Conservation (phyloP, 345 rosid genomes). For the Adansonia digitata region DNA sequence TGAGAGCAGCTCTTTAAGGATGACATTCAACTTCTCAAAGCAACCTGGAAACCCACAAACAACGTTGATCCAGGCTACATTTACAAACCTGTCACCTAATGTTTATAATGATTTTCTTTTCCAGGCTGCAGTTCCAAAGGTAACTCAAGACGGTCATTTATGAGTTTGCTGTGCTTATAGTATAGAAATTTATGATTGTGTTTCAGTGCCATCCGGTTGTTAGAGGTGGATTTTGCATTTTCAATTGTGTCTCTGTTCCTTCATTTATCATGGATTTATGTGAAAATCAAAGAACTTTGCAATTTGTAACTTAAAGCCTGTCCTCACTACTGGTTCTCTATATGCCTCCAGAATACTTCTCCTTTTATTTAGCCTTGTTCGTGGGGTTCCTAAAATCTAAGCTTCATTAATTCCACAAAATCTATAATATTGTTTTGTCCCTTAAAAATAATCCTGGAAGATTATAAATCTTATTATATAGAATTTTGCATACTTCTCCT, state of each 20-base stretch:
- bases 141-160: slow-evolving; percentile 25
- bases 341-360: not conserved
- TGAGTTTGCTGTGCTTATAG: not conserved
- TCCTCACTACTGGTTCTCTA: not conserved
- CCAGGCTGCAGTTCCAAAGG: slow-evolving; percentile 99
- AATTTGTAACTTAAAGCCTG: not conserved
- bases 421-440: not conserved
- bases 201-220: not conserved
- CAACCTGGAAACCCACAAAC: slow-evolving; percentile 64
- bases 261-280: not conserved
- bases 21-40: slow-evolving; percentile 77
- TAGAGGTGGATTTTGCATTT: not conserved
- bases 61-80: slow-evolving; percentile 63
- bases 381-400: not conserved
- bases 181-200: not conserved
- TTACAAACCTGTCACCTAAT: slow-evolving; percentile 65
- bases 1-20: slow-evolving; percentile 76
- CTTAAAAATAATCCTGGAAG: not conserved
- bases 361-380: slow-evolving; percentile 1
- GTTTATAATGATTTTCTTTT: slow-evolving; percentile 71
- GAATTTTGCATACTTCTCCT: not conserved
- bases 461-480: not conserved
- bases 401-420: slow-evolving; percentile 2
- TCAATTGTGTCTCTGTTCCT: not conserved
- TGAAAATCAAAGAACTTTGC: not conserved